Base-by-base conservation (phyloP, 306 rosid genomes). In the Biancaea sappan region DNA sequence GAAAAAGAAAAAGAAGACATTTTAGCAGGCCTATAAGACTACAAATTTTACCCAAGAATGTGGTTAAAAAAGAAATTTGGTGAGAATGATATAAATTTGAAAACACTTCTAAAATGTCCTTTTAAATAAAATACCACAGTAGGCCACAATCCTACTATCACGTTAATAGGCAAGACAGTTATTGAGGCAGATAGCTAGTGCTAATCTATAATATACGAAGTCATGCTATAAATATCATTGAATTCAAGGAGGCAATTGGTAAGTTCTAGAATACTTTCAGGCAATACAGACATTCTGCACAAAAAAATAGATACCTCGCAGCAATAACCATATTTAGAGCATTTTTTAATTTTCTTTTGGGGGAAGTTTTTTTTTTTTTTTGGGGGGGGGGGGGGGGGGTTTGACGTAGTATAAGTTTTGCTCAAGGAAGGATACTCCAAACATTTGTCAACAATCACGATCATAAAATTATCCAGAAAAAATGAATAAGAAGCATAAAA, bases 391-490 rank as follows among this genome's bases (percentile, higher is more conserved):
- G 19, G 9, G 37, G 71, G 47, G 51, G n/a, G n/a, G n/a, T n/a
- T n/a, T n/a, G n/a, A n/a, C n/a, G n/a, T n/a, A n/a, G n/a, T 22
- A 12, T 28, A 32, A 61, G 24, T 66, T 35, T 74, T 32, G 58
- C 19, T 32, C 32, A 46, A 64, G 9, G 12, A 57, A 22, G 43
- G 6, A 77, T 22, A 66, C 32, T 53, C 56, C 50, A 52, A 21
- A 71, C 22, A 52, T 47, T 34, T 63, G 19, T 32, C 54, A 44
- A 40, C 76, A 74, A 24, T 62, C 66, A 14, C 62, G 57, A 43
- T 64, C 62, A 69, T 77, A 61, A 68, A 43, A 50, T 53, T 53
- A 8, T 14, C 43, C 18, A 25, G 53, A 47, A 38, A 48, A 51
- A 71, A 34, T 3, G 21, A 1, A 58, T n/a, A 21, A 76, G 53